Evolutionary conservation across 352 stramenopile species (phyloP).

Genomic region (Blastocystis sp.): DNA sequence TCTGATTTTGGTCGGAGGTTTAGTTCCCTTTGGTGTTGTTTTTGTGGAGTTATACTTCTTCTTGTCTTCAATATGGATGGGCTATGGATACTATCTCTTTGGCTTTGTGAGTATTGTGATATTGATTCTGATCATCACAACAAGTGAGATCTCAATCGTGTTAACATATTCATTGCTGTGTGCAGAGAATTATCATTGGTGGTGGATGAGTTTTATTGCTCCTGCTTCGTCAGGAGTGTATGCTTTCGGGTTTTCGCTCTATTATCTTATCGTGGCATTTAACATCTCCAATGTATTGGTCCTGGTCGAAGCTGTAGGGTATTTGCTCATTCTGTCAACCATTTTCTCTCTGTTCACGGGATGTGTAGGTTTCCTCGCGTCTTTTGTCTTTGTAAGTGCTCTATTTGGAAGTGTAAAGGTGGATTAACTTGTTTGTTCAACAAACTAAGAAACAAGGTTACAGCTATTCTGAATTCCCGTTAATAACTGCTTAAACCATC

Average conservation of each 20-base stretch:
- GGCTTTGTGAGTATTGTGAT: constrained; percentile 96
- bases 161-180: constrained; percentile 99
- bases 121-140: constrained; percentile 93
- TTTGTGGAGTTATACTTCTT: constrained; percentile 99
- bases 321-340: constrained; percentile 80
- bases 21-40: constrained; percentile 96
- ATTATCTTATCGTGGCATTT: constrained; percentile 79
- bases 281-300: constrained; percentile 45
- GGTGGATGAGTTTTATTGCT: constrained; percentile 96
- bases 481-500: constrained; percentile 32
- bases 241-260: constrained; percentile 95
- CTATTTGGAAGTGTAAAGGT: constrained; percentile 97
- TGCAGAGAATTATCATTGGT: constrained; percentile 99
- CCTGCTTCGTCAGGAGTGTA: constrained; percentile 89
- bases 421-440: constrained; percentile 71
- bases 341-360: constrained; percentile 91
- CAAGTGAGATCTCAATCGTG: constrained; percentile 96
- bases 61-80: constrained; percentile 91
- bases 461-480: neutral
- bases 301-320: constrained; percentile 41
- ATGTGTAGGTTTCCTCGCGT: constrained; percentile 87
- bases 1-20: constrained; percentile 84
- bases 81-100: constrained; percentile 97
- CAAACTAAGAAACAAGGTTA: constrained; percentile 64
- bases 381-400: constrained; percentile 92